Evolutionary conservation across 345 rosid species (phyloP), one percentile per base, ranked within the genome.

Genomic region (Rhizophora apiculata): DNA sequence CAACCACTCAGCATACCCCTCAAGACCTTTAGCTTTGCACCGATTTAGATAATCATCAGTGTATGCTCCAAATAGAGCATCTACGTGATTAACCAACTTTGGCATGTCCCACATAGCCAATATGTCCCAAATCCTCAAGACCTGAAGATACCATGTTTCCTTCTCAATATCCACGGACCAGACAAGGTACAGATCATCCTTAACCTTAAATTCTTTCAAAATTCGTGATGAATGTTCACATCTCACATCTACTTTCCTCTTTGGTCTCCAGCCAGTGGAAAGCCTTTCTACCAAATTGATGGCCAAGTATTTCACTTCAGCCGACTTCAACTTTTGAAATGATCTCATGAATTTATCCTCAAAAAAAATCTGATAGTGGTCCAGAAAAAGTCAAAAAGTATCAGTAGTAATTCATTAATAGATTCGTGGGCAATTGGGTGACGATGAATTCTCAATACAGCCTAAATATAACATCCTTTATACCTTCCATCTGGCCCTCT

Each of bases 121-220:
- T 67, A 87, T 57, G 66, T 87, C 89, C 89, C 89, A 87, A 26
- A 81, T 77, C 78, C 77, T 87, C 74, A 87, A 60, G 39, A 82
- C 76, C 76, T 85, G 89, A 9, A 8, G 37, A 70, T 80, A 79
- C 34, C n/a, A 26, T 1, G 5, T 52, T 22, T 80, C 81, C 75
- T 82, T 82, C 57, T 4, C 63, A 1, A 82, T n/a, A 67, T 87
- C 92, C 65, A 51, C 60, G 1, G 89, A 80, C 68, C 86, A 83
- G n/a, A 85, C 21, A 2, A 82, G 52, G 57, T 82, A 80, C 10
- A 70, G 55, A 43, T 43, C 18, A 56, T 65, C 61, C 59, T 77
- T 87, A 49, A 65, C 84, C 76, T 82, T 84, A 7, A 69, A 82
- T 48, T 82, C 73, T 68, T 85, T 87, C 60, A 83, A 72, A 62